phyloP scores from a whole-genome alignment of 1,284 basidiomycete species.

The Sanghuangporus sanghuang region DNA sequence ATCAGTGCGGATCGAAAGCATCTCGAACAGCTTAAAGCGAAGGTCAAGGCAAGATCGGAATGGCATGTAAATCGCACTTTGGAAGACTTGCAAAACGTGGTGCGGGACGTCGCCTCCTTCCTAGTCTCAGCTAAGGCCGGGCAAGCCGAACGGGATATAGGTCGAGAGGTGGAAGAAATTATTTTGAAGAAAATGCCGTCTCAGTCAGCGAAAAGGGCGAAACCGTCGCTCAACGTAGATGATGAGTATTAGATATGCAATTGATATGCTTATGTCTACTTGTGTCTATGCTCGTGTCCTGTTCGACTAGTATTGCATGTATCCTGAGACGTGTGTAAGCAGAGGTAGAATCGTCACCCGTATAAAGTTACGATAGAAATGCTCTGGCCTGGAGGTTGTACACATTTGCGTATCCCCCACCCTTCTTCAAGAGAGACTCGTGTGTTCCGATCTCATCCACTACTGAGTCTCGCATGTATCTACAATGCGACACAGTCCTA shows the following conservation, averaged over 20 bases:
- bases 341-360: background rate
- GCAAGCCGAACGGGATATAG: conserved; percentile 23
- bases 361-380: conserved; percentile 32
- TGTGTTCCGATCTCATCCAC: conserved; percentile 59
- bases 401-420: conserved; percentile 56
- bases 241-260: conserved; percentile 18
- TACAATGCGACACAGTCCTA: conserved; percentile 22
- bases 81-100: background rate
- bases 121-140: conserved; percentile 22
- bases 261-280: background rate
- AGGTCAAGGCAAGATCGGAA: background rate
- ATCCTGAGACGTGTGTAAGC: background rate
- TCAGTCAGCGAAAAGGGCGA: background rate
- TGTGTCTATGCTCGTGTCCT: background rate
- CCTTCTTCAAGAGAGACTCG: conserved; percentile 40
- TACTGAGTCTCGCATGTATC: conserved; percentile 56
- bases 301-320: background rate
- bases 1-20: conserved; percentile 22
- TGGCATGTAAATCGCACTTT: background rate
- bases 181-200: conserved; percentile 23
- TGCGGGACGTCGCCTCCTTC: conserved; percentile 18
- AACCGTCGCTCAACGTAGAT: conserved; percentile 19
- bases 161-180: conserved; percentile 30
- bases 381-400: conserved; percentile 62
- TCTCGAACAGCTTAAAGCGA: background rate